Conservation (phyloP, 805 yeast species). For the Tetrapisispora phaffii region DNA sequence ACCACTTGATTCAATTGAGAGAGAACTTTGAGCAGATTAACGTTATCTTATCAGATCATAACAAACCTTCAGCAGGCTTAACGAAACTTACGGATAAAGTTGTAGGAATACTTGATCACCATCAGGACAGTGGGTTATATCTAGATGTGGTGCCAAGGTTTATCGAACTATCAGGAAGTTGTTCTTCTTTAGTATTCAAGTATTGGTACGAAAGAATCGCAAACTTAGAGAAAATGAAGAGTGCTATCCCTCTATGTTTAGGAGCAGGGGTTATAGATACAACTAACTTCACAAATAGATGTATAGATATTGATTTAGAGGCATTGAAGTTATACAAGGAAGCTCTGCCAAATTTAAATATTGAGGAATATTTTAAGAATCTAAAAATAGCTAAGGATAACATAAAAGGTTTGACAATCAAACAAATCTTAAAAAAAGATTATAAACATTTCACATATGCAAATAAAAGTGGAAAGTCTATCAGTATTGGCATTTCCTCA, state of each 20-base stretch:
- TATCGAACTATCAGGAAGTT: slow-evolving; percentile 60
- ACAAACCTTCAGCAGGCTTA: slow-evolving; percentile 46
- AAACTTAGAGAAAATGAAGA: slow-evolving; percentile 20
- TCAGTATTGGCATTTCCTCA: slow-evolving; percentile 65
- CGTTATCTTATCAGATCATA: slow-evolving; percentile 75
- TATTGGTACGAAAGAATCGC: slow-evolving; percentile 37
- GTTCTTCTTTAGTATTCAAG: slow-evolving; percentile 62
- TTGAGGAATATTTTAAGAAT: slow-evolving; percentile 22
- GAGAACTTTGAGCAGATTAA: slow-evolving; percentile 16
- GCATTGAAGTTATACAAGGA: slow-evolving; percentile 35
- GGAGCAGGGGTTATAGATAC: slow-evolving; percentile 78
- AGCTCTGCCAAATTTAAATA: slow-evolving; percentile 13
- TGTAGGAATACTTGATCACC: slow-evolving; percentile 75
- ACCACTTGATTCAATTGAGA: slow-evolving; percentile 42
- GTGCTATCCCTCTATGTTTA: slow-evolving; percentile 39
- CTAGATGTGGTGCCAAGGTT: slow-evolving; percentile 50
- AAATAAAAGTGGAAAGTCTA: slow-evolving; percentile 21
- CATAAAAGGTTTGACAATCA: slow-evolving; percentile 46
- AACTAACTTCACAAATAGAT: slow-evolving; percentile 50
- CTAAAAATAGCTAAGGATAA: slow-evolving; percentile 48
- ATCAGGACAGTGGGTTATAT: slow-evolving; percentile 54
- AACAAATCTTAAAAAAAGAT: slow-evolving; percentile 69
- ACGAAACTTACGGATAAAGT: slow-evolving; percentile 31
- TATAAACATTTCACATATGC: slow-evolving; percentile 57
- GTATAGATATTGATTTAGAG: slow-evolving; percentile 46